Evolutionary conservation across 1,139 yeast species (phyloP).

Genomic region (Hanseniaspora uvarum): DNA sequence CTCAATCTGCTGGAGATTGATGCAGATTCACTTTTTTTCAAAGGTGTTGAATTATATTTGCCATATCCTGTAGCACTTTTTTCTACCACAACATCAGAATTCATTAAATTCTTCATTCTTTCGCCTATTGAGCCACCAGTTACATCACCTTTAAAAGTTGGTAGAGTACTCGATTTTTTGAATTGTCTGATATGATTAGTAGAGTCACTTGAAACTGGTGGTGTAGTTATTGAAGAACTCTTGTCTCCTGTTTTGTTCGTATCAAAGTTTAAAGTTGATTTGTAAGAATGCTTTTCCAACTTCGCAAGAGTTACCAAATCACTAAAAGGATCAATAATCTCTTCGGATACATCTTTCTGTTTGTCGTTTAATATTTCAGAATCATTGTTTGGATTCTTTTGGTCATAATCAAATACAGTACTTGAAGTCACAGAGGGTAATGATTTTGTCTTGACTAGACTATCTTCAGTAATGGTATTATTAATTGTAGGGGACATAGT

Average conservation of each 20-base stretch:
- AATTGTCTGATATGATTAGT: background rate
- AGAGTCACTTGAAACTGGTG: background rate
- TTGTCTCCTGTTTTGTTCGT: background rate
- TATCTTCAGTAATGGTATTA: background rate
- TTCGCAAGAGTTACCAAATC: slow-evolving; percentile 16
- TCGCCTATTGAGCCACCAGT: slow-evolving; percentile 36
- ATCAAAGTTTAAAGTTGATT: slow-evolving; percentile 7
- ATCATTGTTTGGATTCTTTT: background rate
- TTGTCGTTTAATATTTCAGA: background rate
- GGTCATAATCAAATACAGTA: background rate
- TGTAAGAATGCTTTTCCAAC: slow-evolving; percentile 6
- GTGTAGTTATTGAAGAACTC: background rate
- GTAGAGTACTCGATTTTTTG: slow-evolving; percentile 1
- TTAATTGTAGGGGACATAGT: background rate
- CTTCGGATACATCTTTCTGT: background rate
- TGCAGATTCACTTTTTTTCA: slow-evolving; percentile 16
- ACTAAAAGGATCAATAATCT: slow-evolving; percentile 6
- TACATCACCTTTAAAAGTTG: background rate
- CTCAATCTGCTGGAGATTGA: background rate
- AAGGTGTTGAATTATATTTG: slow-evolving; percentile 38
- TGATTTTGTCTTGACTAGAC: background rate
- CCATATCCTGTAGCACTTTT: slow-evolving; percentile 55
- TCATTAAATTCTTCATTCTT: slow-evolving; percentile 45
- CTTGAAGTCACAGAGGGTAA: slow-evolving; percentile 3
- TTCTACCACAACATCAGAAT: slow-evolving; percentile 28